These are phyloP conservation scores for Phanerochaete sordida DNA, from an alignment of 768 basidiomycete genomes.

Conservation along the genomic window DNA sequence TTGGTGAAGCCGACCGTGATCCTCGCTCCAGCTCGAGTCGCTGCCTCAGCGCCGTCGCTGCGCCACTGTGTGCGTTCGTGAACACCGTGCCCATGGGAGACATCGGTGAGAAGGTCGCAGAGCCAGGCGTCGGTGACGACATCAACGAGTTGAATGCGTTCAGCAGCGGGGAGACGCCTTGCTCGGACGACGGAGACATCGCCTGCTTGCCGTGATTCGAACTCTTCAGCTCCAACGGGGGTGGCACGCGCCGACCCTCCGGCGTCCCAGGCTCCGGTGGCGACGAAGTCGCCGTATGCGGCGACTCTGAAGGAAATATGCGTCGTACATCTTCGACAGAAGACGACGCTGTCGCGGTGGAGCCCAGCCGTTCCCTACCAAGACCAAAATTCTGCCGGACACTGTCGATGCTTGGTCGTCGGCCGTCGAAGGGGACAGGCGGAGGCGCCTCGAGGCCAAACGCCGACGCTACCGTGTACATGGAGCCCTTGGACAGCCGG, in stretches of 20 bases:
- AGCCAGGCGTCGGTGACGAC: constrained; percentile 21
- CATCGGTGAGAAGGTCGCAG: constrained; percentile 13
- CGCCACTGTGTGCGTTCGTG: constrained; percentile 25
- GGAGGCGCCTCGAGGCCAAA: constrained; percentile 20
- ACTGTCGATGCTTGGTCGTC: constrained; percentile 19
- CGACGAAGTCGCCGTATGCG: background rate
- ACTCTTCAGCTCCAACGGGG: constrained; percentile 19
- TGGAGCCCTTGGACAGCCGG: constrained; percentile 33
- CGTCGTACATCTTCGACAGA: constrained; percentile 7
- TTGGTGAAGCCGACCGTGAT: background rate
- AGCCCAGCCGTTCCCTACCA: background rate
- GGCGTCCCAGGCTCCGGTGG: background rate
- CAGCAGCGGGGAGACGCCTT: constrained; percentile 32
- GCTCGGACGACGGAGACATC: constrained; percentile 4
- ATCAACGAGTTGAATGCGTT: constrained; percentile 42
- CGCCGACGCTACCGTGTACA: constrained; percentile 19
- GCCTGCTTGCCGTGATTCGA: background rate
- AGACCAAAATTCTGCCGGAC: constrained; percentile 1
- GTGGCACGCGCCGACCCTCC: constrained; percentile 3
- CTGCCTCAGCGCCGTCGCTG: constrained; percentile 36
- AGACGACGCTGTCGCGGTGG: background rate
- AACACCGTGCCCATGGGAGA: constrained; percentile 12
- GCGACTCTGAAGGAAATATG: background rate
- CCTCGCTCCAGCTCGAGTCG: constrained; percentile 30
- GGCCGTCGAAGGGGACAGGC: constrained; percentile 25